A percentile compares a stretch with the other conserved stretches of the same genome.
Evolutionary conservation across 2,329 filamentous ascomycete genomes (phyloP).

Genomic region (Aspergillus sclerotialis): DNA sequence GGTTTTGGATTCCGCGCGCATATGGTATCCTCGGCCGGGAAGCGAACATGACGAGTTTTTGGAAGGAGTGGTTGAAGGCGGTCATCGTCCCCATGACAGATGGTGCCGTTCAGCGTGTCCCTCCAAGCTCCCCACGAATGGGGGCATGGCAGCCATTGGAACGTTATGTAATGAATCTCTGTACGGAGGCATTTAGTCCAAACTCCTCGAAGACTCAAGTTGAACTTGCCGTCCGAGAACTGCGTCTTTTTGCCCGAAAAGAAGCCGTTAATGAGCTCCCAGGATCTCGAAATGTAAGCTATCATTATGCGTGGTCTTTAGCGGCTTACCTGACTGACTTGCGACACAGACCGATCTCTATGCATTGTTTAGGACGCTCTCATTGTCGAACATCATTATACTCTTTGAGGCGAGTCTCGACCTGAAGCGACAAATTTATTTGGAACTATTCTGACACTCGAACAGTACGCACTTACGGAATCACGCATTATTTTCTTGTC

Average conservation of each 20-base stretch:
- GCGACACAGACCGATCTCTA: constrained; percentile 68
- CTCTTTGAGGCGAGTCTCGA: constrained; percentile 60
- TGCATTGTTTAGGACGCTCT: constrained; percentile 81
- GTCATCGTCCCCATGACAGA: constrained; percentile 94
- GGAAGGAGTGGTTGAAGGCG: constrained; percentile 97
- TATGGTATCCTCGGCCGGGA: constrained; percentile 91
- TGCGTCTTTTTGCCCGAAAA: constrained; percentile 86
- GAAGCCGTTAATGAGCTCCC: constrained; percentile 91
- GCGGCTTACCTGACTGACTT: constrained; percentile 3
- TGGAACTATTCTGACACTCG: constrained; percentile 1
- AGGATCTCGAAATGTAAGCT: constrained; percentile 63
- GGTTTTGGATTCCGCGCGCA: constrained; percentile 88
- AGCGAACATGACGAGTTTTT: constrained; percentile 75
- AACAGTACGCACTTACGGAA: constrained; percentile 73
- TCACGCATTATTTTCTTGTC: constrained; percentile 94
- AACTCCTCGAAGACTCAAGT: constrained; percentile 93
- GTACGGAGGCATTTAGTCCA: constrained; percentile 87
- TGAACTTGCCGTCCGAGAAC: constrained; percentile 79
- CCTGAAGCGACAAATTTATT: neutral
- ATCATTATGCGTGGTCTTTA: no score
- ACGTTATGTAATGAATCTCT: constrained; percentile 93
- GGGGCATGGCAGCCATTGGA: constrained; percentile 95
- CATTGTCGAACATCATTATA: constrained; percentile 84
- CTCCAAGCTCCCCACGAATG: constrained; percentile 79
- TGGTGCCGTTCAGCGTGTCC: constrained; percentile 72